phyloP scores from a whole-genome alignment of 352 stramenopile species.

The Pythium graminicola region DNA sequence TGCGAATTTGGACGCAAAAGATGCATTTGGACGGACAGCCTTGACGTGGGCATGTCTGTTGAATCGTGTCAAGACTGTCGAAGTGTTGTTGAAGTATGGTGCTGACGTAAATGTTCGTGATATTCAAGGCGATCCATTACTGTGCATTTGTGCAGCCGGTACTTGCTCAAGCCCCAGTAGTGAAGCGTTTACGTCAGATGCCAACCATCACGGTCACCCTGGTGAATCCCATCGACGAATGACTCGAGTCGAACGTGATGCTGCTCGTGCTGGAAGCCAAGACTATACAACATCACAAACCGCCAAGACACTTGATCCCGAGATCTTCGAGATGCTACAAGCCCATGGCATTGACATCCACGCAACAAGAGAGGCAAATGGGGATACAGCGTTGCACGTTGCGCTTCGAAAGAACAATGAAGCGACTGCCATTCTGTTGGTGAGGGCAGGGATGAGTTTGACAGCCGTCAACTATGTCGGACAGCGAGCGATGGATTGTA shows the following conservation, averaged over 20 bases:
- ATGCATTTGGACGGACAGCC: slow-evolving; percentile 64
- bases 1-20: slow-evolving; percentile 43
- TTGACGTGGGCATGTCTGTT: slow-evolving; percentile 67
- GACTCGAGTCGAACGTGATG: slow-evolving; percentile 10
- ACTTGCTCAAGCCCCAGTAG: slow-evolving; percentile 24
- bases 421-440: slow-evolving; percentile 54
- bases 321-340: slow-evolving; percentile 49
- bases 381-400: slow-evolving; percentile 69
- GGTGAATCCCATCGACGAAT: slow-evolving; percentile 7
- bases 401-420: slow-evolving; percentile 66
- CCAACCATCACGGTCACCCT: slow-evolving; percentile 10
- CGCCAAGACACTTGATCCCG: slow-evolving; percentile 32
- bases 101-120: slow-evolving; percentile 58
- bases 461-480: slow-evolving; percentile 55
- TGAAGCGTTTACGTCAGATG: slow-evolving; percentile 17
- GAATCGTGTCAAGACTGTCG: slow-evolving; percentile 54
- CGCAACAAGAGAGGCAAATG: slow-evolving; percentile 47
- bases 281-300: slow-evolving; percentile 14
- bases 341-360: slow-evolving; percentile 46
- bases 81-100: slow-evolving; percentile 45
- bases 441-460: slow-evolving; percentile 61
- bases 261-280: neutral
- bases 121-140: slow-evolving; percentile 50
- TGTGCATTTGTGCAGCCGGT: slow-evolving; percentile 58
- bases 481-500: slow-evolving; percentile 69